Evolutionary conservation across 169 alveolate genomes (phyloP), one percentile per base, ranked within the genome.

Genomic region (Toxoplasma gondii): DNA sequence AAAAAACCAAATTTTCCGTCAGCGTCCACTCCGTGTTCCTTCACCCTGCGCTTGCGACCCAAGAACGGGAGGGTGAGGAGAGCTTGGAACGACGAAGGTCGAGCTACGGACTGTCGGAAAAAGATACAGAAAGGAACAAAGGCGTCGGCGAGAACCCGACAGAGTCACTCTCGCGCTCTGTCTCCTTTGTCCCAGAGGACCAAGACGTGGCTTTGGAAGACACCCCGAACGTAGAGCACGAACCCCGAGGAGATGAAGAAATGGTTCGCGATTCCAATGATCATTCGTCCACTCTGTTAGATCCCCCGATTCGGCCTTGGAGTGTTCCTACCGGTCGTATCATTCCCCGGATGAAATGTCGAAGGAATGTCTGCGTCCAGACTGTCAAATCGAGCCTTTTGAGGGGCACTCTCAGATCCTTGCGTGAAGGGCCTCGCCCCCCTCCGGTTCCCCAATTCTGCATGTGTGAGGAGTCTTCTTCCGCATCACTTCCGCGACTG

Each of bases 371-470:
- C 19, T 41, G 67, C 38, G 67, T 43, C 36, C 90, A 82, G 67
- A 82, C 90, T 7, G 39, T 24, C 31, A 82, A 39, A 44, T 82
- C 90, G 41, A 82, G 41, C 5, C 67, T 82, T 43, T 67, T 82
- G 36, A 64, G 90, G 29, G 90, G 90, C 54, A 10, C 38, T 24
- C 38, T 82, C 17, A 2, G 90, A 5, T 10, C 38, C 17, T 67
- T 82, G 16, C 90, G 41, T 67, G 90, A 82, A 12, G 90, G 90
- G 41, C 67, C 90, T n/a, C 54, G 90, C 5, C 90, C 90, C 34
- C 90, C 90, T n/a, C 90, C 69, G 10, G 67, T 82, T 43, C 90
- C 90, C 12, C 90, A 82, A 49, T 82, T 82, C 67, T 82, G 90
- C 90, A 41, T 29, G n/a, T 82, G 90, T 36, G 41, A 34, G 29